Conservation (phyloP, 306 rosid species). For the Lathyrus oleraceus region DNA sequence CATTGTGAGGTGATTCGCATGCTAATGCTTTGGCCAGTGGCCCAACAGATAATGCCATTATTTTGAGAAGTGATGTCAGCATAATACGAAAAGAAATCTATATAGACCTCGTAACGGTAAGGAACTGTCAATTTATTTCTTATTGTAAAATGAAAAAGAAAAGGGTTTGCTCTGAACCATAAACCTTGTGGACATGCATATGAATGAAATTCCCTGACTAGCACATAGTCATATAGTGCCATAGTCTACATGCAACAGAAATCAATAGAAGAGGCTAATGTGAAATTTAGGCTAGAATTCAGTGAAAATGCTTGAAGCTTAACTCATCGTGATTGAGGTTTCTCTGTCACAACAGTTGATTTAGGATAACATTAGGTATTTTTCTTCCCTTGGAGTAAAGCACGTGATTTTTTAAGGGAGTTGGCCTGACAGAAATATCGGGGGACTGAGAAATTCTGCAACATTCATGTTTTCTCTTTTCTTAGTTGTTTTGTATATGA, state of each 20-base stretch:
- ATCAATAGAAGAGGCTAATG: conserved; percentile 10
- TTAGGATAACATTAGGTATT: background rate
- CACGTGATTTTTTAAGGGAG: background rate
- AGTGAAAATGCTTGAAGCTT: conserved; percentile 9
- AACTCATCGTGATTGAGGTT: conserved; percentile 16
- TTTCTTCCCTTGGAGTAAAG: background rate
- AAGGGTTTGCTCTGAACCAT: background rate
- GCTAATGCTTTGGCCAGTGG: conserved; percentile 24
- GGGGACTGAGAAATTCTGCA: conserved; percentile 1
- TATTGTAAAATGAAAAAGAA: background rate
- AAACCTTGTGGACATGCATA: background rate
- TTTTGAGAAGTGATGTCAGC: conserved; percentile 11
- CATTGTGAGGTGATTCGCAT: background rate
- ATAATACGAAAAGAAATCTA: conserved; percentile 19
- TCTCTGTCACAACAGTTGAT: background rate
- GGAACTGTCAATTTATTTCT: background rate
- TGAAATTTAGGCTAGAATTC: conserved; percentile 8
- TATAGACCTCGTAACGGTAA: background rate
- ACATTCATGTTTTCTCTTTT: conserved; percentile 14
- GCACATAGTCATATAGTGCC: background rate
- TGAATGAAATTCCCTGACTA: conserved; percentile 18
- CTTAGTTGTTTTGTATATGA: background rate
- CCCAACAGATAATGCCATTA: conserved; percentile 10
- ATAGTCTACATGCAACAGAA: conserved; percentile 11
- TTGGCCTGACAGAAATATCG: background rate